Conservation (phyloP, 1,139 yeast species). For the Candida sanyaensis region DNA sequence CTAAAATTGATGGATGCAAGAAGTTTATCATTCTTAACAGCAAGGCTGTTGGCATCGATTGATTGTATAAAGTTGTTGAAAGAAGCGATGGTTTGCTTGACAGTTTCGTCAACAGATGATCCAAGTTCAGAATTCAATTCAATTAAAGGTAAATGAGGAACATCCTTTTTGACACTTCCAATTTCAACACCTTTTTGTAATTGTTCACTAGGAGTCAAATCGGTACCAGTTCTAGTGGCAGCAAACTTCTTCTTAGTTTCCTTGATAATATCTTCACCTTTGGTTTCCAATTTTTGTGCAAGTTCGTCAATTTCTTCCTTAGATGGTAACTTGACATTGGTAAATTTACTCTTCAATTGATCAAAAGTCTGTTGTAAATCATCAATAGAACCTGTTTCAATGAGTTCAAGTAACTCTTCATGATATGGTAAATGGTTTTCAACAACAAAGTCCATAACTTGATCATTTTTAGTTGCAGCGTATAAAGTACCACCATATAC, state of each 20-base stretch:
- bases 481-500: slow-evolving; percentile 43
- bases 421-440: slow-evolving; percentile 48
- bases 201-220: slow-evolving; percentile 44
- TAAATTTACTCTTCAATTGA: slow-evolving; percentile 22
- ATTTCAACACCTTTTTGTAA: slow-evolving; percentile 45
- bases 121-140: slow-evolving; percentile 23
- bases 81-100: slow-evolving; percentile 48
- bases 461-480: slow-evolving; percentile 47
- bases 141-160: slow-evolving; percentile 39
- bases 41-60: slow-evolving; percentile 43
- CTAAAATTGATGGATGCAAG: slow-evolving; percentile 34
- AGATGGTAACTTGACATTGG: slow-evolving; percentile 30
- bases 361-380: slow-evolving; percentile 29
- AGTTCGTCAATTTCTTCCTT: slow-evolving; percentile 35
- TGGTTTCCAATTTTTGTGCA: slow-evolving; percentile 34
- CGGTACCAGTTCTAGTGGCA: slow-evolving; percentile 11
- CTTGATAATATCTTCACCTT: slow-evolving; percentile 37
- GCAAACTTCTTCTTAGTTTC: slow-evolving; percentile 37
- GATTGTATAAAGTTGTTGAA: slow-evolving; percentile 55
- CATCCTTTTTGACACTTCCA: slow-evolving; percentile 35
- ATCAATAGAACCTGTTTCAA: slow-evolving; percentile 40
- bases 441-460: slow-evolving; percentile 48
- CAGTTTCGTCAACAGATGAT: slow-evolving; percentile 42
- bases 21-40: slow-evolving; percentile 30
- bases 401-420: slow-evolving; percentile 42